A percentile compares a stretch with the other conserved stretches of the same genome.
Conservation (phyloP, 805 yeast species). For the Lachancea mirantina region DNA sequence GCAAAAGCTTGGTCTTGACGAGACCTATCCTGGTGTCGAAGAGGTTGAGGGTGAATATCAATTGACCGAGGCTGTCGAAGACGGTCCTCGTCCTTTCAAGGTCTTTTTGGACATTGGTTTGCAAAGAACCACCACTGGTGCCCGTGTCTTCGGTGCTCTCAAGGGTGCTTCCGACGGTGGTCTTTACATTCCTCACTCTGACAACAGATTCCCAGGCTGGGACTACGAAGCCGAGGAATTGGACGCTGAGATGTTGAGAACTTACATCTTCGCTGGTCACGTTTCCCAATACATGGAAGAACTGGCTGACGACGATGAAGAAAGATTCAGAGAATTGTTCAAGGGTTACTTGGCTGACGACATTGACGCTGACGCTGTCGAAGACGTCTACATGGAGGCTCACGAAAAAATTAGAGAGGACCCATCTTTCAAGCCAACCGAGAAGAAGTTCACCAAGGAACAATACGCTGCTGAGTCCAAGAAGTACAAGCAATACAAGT, state of each 20-base stretch:
- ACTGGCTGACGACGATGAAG: conserved; percentile 99
- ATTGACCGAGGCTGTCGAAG: conserved; percentile 98
- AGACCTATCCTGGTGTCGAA: conserved; percentile 97
- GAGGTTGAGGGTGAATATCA: conserved; percentile 99
- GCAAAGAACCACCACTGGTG: conserved; percentile 99
- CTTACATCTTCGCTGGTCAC: conserved; percentile 99
- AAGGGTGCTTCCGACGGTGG: conserved; percentile 99
- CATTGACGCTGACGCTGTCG: conserved; percentile 93
- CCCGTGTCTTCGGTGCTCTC: conserved; percentile 97
- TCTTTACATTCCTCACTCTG: conserved; percentile 96
- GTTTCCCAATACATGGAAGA: conserved; percentile 99
- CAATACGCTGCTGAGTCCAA: conserved; percentile 95
- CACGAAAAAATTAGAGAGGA: conserved; percentile 94
- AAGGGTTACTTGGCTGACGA: conserved; percentile 94
- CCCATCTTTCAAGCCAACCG: conserved; percentile 85
- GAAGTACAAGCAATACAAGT: conserved; percentile 83
- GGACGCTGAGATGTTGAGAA: conserved; percentile 94
- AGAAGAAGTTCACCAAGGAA: conserved; percentile 91
- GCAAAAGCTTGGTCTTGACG: conserved; percentile 95
- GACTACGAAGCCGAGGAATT: conserved; percentile 97
- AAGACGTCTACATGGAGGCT: conserved; percentile 92
- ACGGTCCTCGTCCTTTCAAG: conserved; percentile 99
- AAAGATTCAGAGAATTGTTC: conserved; percentile 95
- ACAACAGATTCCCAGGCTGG: conserved; percentile 99
- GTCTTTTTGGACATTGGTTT: conserved; percentile 98